phyloP scores from a whole-genome alignment of 2,329 filamentous ascomycete species.

The Hypoxylon sp. region DNA sequence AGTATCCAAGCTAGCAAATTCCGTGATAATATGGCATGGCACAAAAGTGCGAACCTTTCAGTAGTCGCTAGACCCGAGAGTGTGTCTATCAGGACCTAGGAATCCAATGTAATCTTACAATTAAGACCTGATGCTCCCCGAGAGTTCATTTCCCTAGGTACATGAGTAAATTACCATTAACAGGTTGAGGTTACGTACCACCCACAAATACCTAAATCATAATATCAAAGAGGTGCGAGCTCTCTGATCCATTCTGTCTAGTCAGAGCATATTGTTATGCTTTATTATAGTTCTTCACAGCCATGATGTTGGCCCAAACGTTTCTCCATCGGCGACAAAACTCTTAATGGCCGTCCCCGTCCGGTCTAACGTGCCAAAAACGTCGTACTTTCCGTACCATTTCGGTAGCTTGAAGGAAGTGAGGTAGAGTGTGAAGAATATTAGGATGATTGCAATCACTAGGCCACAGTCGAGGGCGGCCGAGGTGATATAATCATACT shows the following conservation, averaged over 20 bases:
- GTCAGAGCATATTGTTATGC: not conserved
- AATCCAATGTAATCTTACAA: not conserved
- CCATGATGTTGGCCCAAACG: constrained; percentile 65
- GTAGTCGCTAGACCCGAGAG: not conserved
- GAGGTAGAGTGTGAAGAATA: constrained; percentile 76
- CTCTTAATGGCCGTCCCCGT: constrained; percentile 57
- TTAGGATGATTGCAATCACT: constrained; percentile 73
- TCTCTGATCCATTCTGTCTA: not conserved
- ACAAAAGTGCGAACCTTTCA: not conserved
- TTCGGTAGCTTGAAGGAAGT: constrained; percentile 65
- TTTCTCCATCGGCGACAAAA: constrained; percentile 57
- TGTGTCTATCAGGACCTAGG: not conserved
- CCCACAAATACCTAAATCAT: too few relatives aligned
- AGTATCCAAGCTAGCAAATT: not conserved
- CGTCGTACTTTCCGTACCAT: constrained; percentile 72
- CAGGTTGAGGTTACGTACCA: not conserved
- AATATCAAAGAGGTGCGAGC: not conserved
- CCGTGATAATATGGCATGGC: not conserved
- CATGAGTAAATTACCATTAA: not conserved
- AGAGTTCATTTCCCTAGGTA: not conserved
- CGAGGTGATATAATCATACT: constrained; percentile 81
- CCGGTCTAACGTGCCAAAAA: constrained; percentile 61
- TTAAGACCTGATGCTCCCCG: not conserved
- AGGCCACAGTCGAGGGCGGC: constrained; percentile 77
- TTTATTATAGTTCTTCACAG: constrained; percentile 47